Evolutionary conservation across 306 rosid genomes (phyloP), one percentile per base, ranked within the genome.

Genomic region (Calophaca sinica): DNA sequence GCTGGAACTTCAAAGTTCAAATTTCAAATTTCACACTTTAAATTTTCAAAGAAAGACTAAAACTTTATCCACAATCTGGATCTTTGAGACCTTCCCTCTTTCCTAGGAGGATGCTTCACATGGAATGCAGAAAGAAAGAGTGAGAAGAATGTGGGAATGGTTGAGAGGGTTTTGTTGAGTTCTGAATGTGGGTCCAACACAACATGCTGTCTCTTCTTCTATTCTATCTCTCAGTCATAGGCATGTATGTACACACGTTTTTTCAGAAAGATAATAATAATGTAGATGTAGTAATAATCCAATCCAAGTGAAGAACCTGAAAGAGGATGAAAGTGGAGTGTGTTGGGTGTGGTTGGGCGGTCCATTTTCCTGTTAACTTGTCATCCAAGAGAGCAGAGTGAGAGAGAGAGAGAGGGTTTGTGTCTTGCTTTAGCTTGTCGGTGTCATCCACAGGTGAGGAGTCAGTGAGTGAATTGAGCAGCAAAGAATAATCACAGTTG

Each of bases 131-230:
- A 77, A 68, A 76, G 78, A 65, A 84, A 82, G 82, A 70, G 59
- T 10, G 77, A 57, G 62, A 62, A 41, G 82, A 32, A 36, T 33
- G 53, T 41, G 72, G 11, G 38, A 67, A 67, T 53, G 77, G 58
- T 55, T 54, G 63, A 64, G 55, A 59, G 32, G 62, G 9, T 69
- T 84, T 76, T 78, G 81, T 80, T 81, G 83, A 78, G 85, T 75
- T 73, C 26, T 41, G 79, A 61, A 82, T 8, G 94, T 70, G 91
- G 98, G 96, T 72, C 94, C 97, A 74, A 70, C 72, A 62, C 9
- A 76, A 79, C 79, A 75, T 66, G 80, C 46, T 46, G 70, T 13
- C 31, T 64, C 13, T 61, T 63, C 7, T 58, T 69, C 9, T 64
- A 15, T 64, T 70, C 70, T 49, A 71, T 62, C 52, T 53, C 9